A percentile compares a stretch with the other conserved stretches of the same genome.
Conservation (phyloP, 805 yeast species). For the Ogataea nitratoaversa region DNA sequence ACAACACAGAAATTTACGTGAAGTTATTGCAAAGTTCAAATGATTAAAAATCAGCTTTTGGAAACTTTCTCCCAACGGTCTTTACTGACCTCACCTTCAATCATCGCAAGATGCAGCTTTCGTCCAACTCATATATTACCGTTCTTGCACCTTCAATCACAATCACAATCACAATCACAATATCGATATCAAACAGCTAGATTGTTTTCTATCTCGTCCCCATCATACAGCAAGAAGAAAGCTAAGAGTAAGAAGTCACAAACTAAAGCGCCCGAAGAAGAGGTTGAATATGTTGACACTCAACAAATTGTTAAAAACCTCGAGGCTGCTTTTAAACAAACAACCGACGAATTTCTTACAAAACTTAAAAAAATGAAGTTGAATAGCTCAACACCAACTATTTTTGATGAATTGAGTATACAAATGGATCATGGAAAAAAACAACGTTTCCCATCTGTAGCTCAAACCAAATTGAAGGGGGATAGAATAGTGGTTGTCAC, state of each 20-base stretch:
- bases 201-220: too few species aligned
- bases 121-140: too few species aligned
- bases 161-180: too few species aligned
- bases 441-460: constrained; percentile 53
- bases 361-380: constrained; percentile 58
- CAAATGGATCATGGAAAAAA: constrained; percentile 42
- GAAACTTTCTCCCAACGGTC: too few species aligned
- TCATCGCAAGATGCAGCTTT: too few species aligned
- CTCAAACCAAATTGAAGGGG: constrained; percentile 69
- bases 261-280: constrained; percentile 8
- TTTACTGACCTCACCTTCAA: too few species aligned
- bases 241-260: constrained; percentile 9
- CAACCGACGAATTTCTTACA: constrained; percentile 50
- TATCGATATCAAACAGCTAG: too few species aligned
- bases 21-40: too few species aligned
- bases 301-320: constrained; percentile 34
- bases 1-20: too few species aligned
- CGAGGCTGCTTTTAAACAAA: constrained; percentile 39
- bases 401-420: constrained; percentile 59
- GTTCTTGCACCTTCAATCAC: too few species aligned
- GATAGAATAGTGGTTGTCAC: constrained; percentile 70
- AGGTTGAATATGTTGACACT: constrained; percentile 26
- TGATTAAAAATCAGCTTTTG: too few species aligned
- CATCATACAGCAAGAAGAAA: too few species aligned
- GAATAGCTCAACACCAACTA: constrained; percentile 64